Conservation (phyloP, 345 rosid species). For the Citrus reticulata region DNA sequence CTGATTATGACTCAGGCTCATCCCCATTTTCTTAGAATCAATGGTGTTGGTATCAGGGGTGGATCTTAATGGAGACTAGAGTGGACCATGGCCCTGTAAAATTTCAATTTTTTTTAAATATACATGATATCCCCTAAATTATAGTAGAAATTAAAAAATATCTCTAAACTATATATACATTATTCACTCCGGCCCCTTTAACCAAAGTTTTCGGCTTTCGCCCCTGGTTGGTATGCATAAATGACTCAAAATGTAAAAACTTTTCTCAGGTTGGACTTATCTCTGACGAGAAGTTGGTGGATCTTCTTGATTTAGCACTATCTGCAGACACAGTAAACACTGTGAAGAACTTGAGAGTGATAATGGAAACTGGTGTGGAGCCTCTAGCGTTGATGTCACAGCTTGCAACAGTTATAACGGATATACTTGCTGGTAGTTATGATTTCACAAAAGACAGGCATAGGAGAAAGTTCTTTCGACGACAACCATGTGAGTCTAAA, state of each 20-base stretch:
- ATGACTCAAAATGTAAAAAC: slow-evolving; percentile 9
- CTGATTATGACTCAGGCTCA: neutral
- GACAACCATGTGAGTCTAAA: slow-evolving; percentile 66
- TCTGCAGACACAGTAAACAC: slow-evolving; percentile 99
- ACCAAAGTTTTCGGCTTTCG: no score
- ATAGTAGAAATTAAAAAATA: no score
- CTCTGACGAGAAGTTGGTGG: slow-evolving; percentile 93
- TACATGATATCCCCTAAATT: no score
- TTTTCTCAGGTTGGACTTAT: slow-evolving; percentile 81
- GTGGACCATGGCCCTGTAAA: no score
- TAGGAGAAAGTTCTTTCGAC: slow-evolving; percentile 75
- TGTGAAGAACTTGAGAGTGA: slow-evolving; percentile 78
- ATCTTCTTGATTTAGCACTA: slow-evolving; percentile 97
- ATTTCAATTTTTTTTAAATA: no score
- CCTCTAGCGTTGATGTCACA: slow-evolving; percentile 98
- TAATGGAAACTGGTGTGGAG: slow-evolving; percentile 95
- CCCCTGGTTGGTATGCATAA: neutral
- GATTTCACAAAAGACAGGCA: slow-evolving; percentile 69
- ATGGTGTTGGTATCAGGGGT: neutral
- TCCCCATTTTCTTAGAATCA: neutral
- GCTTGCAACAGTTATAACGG: slow-evolving; percentile 95
- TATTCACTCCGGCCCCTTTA: no score
- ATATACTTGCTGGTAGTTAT: slow-evolving; percentile 89
- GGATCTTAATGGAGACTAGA: no score
- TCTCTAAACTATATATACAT: no score